phyloP scores from a whole-genome alignment of 768 basidiomycete species.

The Tricholoma bakamatsutake region DNA sequence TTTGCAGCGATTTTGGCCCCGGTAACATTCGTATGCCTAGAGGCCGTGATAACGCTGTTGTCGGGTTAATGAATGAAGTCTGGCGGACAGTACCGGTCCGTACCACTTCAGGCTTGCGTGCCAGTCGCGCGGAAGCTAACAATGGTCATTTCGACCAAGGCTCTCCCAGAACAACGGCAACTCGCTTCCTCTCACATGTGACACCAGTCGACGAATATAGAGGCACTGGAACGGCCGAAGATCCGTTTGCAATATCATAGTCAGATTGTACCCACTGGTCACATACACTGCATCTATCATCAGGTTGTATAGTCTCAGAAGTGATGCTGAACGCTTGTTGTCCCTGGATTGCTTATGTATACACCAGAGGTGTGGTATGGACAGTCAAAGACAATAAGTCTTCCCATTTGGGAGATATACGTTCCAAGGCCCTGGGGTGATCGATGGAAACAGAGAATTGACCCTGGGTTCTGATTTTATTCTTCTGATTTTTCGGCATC shows the following conservation, averaged over 20 bases:
- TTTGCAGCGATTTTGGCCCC: slow-evolving; percentile 18
- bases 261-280: neutral
- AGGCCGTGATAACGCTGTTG: slow-evolving; percentile 8
- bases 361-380: neutral
- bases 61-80: slow-evolving; percentile 2
- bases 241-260: neutral
- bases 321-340: neutral
- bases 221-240: neutral
- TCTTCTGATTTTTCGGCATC: slow-evolving; percentile 32
- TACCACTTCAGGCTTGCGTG: slow-evolving; percentile 5
- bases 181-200: neutral
- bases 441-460: slow-evolving; percentile 4
- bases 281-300: neutral
- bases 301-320: neutral
- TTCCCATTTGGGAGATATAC: slow-evolving; percentile 16
- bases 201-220: neutral
- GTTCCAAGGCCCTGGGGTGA: slow-evolving; percentile 3
- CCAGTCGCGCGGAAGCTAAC: neutral
- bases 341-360: slow-evolving; percentile 5
- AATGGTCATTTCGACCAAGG: slow-evolving; percentile 1
- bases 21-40: slow-evolving; percentile 10
- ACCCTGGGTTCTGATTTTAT: slow-evolving; percentile 21
- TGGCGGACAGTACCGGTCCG: neutral
- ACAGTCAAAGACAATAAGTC: slow-evolving; percentile 23
- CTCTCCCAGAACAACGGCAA: neutral